Base-by-base conservation (phyloP, 2,329 filamentous ascomycete species). In the Xylaria hypoxylon region DNA sequence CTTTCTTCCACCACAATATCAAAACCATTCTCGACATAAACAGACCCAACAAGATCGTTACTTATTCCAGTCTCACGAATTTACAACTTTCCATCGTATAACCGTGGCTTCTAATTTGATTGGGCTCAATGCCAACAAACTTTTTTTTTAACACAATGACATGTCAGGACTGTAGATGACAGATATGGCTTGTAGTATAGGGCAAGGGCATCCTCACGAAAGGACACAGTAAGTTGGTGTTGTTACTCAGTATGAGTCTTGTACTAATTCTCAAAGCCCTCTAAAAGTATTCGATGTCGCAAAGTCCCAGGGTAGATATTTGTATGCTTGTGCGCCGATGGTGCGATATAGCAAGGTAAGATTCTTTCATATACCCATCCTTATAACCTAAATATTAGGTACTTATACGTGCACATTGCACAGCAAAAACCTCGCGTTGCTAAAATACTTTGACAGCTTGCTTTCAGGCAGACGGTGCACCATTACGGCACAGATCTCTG, bases 401-500 rank as follows among this genome's bases (percentile, higher is more conserved):
- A n/a, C n/a, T 13, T 8, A 28, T 5, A 26, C 38, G 5, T 22
- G 22, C 17, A 17, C 15, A 17, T 44, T 13, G 33, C 31, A 28
- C 11, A 7, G 10, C 22, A 11, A 28, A 22, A 40, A 13, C 4
- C 24, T 26, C 35, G 7, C n/a, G 10, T 57, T 35, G 7, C 57
- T 65, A 57, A 65, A 47, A 7, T 3, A 40, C 26, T 5, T 28
- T 53, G 22, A 31, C 19, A 72, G 71, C 84, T 92, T 47, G 89
- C 90, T 51, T 92, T 92, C 74, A 86, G 90, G 53, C 86, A 91
- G 71, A 89, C 90, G 0, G 87, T 89, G 2, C 84, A 88, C 68
- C 81, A 86, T 53, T 92, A 90, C 76, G 87, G 86, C 53, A 86
- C 86, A 17, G 89, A 92, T 75, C 76, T 92, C 6, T 88, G 86